Percentiles rank a stretch among this genome's conserved stretches.
These are phyloP conservation scores for Paecilomyces fulvus DNA, from an alignment of 2,329 filamentous ascomycete species.

Conservation along the genomic window DNA sequence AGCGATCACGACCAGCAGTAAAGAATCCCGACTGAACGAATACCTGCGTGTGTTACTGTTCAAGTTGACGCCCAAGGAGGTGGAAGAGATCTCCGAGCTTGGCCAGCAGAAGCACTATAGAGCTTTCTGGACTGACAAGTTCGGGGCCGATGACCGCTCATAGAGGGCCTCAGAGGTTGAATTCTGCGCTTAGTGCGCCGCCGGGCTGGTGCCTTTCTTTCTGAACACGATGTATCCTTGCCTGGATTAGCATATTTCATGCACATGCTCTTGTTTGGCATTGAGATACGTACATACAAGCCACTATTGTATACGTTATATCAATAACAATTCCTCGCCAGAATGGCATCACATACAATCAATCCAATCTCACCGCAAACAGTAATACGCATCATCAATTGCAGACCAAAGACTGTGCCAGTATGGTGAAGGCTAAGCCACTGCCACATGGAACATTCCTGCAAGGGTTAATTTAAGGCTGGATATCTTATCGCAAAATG, in stretches of 20 bases:
- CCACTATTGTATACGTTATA: neutral
- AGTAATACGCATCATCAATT: neutral
- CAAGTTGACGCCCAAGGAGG: conserved; percentile 50
- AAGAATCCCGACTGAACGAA: conserved; percentile 51
- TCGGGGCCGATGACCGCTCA: conserved; percentile 36
- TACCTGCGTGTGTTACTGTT: conserved; percentile 50
- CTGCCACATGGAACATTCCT: neutral
- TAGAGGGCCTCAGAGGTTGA: conserved; percentile 6
- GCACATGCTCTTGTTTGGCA: neutral
- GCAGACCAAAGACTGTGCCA: neutral
- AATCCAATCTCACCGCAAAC: neutral
- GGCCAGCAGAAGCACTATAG: conserved; percentile 45
- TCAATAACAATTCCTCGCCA: neutral
- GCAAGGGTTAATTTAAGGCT: neutral
- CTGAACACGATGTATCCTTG: neutral
- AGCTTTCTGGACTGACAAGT: conserved; percentile 45
- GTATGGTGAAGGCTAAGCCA: neutral
- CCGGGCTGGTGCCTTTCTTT: neutral
- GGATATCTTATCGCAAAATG: neutral
- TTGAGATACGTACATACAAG: neutral
- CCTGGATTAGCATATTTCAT: neutral
- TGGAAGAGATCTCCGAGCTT: conserved; percentile 43
- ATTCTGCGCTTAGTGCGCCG: neutral
- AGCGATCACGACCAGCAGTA: conserved; percentile 52
- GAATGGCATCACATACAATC: neutral